Evolutionary conservation across 305 asterid species (phyloP), one percentile per base, ranked within the genome.

Genomic region (Petunia hybrid): DNA sequence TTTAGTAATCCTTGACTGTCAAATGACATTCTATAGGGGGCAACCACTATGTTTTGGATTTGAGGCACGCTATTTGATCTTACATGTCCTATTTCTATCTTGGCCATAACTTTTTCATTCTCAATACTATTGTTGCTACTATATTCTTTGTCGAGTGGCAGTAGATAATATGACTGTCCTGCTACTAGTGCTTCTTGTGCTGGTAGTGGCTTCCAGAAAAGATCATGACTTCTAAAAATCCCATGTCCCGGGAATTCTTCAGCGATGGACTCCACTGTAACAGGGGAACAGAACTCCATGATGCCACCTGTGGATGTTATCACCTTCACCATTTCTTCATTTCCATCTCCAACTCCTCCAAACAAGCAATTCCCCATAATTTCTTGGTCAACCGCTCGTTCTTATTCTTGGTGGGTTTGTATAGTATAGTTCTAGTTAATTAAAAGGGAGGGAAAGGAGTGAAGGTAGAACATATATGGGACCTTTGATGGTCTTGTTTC

Each of bases 231-330:
- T 10, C 87, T 88, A 88, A 91, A 94, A 80, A 94, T 93, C 0
- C 97, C 97, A 79, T 94, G 97, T 70, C 97, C 92, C 0, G 96
- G 92, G 67, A 94, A 94, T 56, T 91, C 97, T 82, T 91, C 97
- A 40, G 92, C 88, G 88, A 94, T 93, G 76, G 88, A 88, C 39
- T 94, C 97, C 0, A 89, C 98, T 2, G 93, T 81, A 0, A 88
- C 80, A 0, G 97, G 97, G 2, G 85, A 82, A 73, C 38, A 35
- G 61, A 93, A 90, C 81, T 94, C 97, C 98, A 92, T 92, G 31
- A 93, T 85, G 51, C 97, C 98, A 61, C 97, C 97, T 62, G 87
- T 83, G 7, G 89, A 80, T 0, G 92, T 94, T 61, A 90, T 76
- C 5, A 94, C 97, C 81, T 81, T 85, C 84, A 94, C 88, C 1